A percentile compares a stretch with the other conserved stretches of the same genome.
These are phyloP conservation scores for Diaporthe destruens DNA, from an alignment of 2,329 filamentous ascomycete genomes.

Conservation along the genomic window DNA sequence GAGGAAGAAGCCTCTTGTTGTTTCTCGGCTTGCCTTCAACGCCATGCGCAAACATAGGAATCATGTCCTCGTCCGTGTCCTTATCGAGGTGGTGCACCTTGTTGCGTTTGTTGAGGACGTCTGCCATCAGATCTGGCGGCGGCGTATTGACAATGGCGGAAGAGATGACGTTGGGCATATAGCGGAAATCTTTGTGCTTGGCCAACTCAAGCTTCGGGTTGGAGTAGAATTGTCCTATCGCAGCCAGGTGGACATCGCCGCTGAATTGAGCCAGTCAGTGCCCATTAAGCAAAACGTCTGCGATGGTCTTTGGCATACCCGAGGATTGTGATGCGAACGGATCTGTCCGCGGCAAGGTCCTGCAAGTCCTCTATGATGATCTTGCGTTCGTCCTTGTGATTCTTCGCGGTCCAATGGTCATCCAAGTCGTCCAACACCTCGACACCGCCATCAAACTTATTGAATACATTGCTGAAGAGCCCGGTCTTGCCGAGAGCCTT, in stretches of 20 bases:
- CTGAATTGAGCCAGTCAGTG: slow-evolving; percentile 55
- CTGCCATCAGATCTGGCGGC: slow-evolving; percentile 87
- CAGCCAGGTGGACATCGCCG: slow-evolving; percentile 93
- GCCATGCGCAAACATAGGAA: slow-evolving; percentile 89
- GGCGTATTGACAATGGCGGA: slow-evolving; percentile 95
- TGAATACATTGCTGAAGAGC: slow-evolving; percentile 82
- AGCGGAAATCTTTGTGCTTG: slow-evolving; percentile 93
- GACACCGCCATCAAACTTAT: slow-evolving; percentile 90
- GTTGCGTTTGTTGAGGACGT: slow-evolving; percentile 94
- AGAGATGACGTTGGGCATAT: slow-evolving; percentile 96
- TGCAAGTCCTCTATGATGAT: slow-evolving; percentile 92
- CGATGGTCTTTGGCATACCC: slow-evolving; percentile 59
- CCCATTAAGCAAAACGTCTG: neutral
- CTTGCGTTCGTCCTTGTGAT: slow-evolving; percentile 90
- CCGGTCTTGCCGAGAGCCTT: slow-evolving; percentile 89
- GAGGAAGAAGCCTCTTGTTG: slow-evolving; percentile 89
- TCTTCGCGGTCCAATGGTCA: slow-evolving; percentile 97
- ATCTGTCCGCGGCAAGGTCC: slow-evolving; percentile 92
- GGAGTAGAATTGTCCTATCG: slow-evolving; percentile 94
- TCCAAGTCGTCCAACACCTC: slow-evolving; percentile 94
- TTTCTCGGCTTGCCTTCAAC: slow-evolving; percentile 91
- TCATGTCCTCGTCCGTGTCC: slow-evolving; percentile 94
- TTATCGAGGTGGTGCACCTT: slow-evolving; percentile 79
- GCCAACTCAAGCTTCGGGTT: slow-evolving; percentile 83
- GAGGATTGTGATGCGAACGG: slow-evolving; percentile 89